Evolutionary conservation across 2,329 filamentous ascomycete species (phyloP), one percentile per base, ranked within the genome.

Genomic region (Metarhizium robertsii): DNA sequence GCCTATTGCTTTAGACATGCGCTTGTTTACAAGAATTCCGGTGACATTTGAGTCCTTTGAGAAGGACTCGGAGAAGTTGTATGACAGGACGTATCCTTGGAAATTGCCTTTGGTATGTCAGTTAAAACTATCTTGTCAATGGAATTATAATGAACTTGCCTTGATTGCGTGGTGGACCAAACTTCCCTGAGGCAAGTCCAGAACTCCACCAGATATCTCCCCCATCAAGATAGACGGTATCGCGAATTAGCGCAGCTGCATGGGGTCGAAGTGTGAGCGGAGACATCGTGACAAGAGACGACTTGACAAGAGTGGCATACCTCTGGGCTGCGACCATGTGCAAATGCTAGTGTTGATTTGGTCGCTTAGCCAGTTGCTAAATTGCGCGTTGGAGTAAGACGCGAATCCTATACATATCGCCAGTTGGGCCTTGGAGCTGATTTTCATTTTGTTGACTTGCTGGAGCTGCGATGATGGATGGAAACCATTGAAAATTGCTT

Each of bases 211-310:
- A 74, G 11, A 85, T 65, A 46, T 65, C 59, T 3, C 85, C 85
- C 42, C 85, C 85, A 64, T 88, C 84, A 25, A 88, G 66, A 63
- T 86, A 88, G 16, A 87, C 69, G 2, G 77, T 83, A 61, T 88
- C 83, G 46, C 77, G 77, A 40, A 87, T 68, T 2, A 84, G 68
- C 42, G 78, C 77, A 58, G 76, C 84, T 85, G 61, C 30, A 52
- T 40, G 16, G 38, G 13, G 46, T 64, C 55, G 10, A 40, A 5
- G 2, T 29, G 13, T 14, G 8, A 45, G 42, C 42, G 16, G 6
- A 45, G 42, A 45, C 8, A 16, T 13, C 42, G 8, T 2, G 1
- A 45, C 25, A 25, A 25, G 20, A 25, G 11, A 3, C 6, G 20
- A 42, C 18, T 52, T 38, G 5, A 18, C 16, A 25, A 8, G n/a